phyloP scores from a whole-genome alignment of 768 basidiomycete species.

The Leccinum ochraceum region DNA sequence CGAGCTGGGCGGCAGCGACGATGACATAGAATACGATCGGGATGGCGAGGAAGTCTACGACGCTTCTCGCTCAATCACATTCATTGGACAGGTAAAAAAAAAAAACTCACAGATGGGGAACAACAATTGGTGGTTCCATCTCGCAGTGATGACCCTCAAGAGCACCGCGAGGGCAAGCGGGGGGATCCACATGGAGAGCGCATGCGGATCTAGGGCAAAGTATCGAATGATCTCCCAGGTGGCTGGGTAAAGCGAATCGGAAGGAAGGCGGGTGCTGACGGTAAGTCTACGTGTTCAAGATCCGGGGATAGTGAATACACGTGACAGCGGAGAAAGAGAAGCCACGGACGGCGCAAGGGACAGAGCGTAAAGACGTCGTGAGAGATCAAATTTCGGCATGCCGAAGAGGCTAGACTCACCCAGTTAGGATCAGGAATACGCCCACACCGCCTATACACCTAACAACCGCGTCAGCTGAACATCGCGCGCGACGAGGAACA shows the following conservation, averaged over 20 bases:
- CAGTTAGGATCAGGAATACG: conserved; percentile 87
- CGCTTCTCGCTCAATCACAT: not conserved
- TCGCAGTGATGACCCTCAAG: conserved; percentile 77
- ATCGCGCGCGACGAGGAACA: conserved; percentile 1
- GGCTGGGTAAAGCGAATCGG: conserved; percentile 67
- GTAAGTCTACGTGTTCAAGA: conserved; percentile 56
- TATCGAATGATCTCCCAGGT: conserved; percentile 63
- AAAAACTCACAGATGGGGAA: conserved; percentile 78
- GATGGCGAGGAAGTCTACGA: conserved; percentile 74
- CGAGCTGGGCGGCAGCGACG: conserved; percentile 59
- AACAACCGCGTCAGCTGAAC: not conserved
- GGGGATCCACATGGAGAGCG: conserved; percentile 75
- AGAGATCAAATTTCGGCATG: not conserved
- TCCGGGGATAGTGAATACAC: not conserved
- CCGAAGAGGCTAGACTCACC: conserved; percentile 44
- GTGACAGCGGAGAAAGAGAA: not conserved
- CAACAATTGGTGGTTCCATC: conserved; percentile 83
- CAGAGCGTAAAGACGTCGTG: not conserved
- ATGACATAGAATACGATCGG: conserved; percentile 84
- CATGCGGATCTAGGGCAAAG: conserved; percentile 64
- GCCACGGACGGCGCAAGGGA: not conserved
- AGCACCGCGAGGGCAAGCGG: conserved; percentile 76
- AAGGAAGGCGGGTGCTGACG: conserved; percentile 79
- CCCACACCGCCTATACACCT: conserved; percentile 96
- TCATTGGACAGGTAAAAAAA: not conserved